Percentiles rank a stretch among this genome's conserved stretches.
These are phyloP conservation scores for Cladophialophora yegresii DNA, from an alignment of 2,329 filamentous ascomycete genomes.

Conservation along the genomic window DNA sequence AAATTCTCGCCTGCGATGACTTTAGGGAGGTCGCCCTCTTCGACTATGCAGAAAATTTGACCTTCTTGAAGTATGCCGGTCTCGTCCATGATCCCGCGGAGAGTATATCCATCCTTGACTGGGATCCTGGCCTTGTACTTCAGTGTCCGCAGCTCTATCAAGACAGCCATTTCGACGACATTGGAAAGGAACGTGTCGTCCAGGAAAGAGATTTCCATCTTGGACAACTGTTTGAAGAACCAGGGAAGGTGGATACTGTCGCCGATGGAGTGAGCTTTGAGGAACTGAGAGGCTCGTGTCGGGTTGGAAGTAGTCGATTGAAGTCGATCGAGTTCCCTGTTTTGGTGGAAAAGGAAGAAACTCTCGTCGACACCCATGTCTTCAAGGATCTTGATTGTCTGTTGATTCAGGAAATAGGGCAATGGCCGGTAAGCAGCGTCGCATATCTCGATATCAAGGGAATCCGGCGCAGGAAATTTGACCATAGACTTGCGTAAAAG, in stretches of 20 bases:
- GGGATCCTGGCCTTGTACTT: conserved; percentile 79
- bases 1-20: conserved; percentile 49
- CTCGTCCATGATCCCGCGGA: conserved; percentile 85
- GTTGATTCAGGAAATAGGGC: conserved; percentile 71
- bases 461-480: conserved; percentile 67
- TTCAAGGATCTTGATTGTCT: conserved; percentile 82
- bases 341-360: conserved; percentile 68
- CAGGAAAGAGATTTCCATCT: conserved; percentile 65
- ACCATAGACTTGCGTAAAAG: conserved; percentile 72
- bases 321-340: conserved; percentile 61
- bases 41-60: conserved; percentile 67
- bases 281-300: conserved; percentile 65
- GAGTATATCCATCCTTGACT: conserved; percentile 68
- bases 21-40: conserved; percentile 43
- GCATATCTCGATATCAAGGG: conserved; percentile 68
- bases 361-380: conserved; percentile 64
- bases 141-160: conserved; percentile 70
- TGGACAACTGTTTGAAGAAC: conserved; percentile 62
- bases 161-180: conserved; percentile 67
- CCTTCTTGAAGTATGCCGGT: conserved; percentile 66
- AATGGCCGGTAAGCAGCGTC: conserved; percentile 68
- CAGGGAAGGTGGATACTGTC: conserved; percentile 61
- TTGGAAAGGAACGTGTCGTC: conserved; percentile 69
- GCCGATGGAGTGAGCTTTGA: conserved; percentile 64
- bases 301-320: conserved; percentile 60